Evolutionary conservation across 208 protist species (phyloP), one percentile per base, ranked within the genome.

Genomic region (Crithidia bombi): DNA sequence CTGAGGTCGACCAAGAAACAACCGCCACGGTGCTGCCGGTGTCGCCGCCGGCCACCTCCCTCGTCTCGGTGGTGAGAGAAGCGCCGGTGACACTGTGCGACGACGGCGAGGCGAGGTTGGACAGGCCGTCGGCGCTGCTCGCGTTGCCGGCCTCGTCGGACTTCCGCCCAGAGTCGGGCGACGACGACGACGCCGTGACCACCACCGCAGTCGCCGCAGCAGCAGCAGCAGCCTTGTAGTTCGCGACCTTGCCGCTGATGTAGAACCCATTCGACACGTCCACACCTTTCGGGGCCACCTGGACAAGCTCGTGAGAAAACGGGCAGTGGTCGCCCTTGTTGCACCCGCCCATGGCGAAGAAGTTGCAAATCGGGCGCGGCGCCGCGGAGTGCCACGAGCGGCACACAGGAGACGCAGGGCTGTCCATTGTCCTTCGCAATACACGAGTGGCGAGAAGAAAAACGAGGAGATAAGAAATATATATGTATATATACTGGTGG

Each of bases 331-430:
- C 54, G 15, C 79, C 79, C 35, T 74, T 73, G 52, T 41, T 73
- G 66, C 79, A 88, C 14, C 82, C 74, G 5, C 82, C 82, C 79
- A 82, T 84, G 25, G 79, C 74, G 56, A 85, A 88, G 46, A 85
- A 88, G 52, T 66, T 76, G 47, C 82, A 84, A 43, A 88, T 85
- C 12, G 61, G 71, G 25, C 65, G 71, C 1, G 59, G 51, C 41
- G 41, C 25, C 4, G 41, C n/a, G 41, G 38, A 51, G 44, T 47
- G 52, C 35, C 35, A 65, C 25, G 55, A 15, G 32, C 28, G 39
- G 39, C 32, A 7, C 7, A 54, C 5, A 10, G 57, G 41, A 28
- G 41, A 23, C 9, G 50, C 32, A 25, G 44, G 17, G 25, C 49
- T 44, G 33, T 43, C 32, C 62, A 56, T 56, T 23, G 33, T 56